Conservation (phyloP, 495 filamentous ascomycete genomes). For the Aspergillus cavernicola region DNA sequence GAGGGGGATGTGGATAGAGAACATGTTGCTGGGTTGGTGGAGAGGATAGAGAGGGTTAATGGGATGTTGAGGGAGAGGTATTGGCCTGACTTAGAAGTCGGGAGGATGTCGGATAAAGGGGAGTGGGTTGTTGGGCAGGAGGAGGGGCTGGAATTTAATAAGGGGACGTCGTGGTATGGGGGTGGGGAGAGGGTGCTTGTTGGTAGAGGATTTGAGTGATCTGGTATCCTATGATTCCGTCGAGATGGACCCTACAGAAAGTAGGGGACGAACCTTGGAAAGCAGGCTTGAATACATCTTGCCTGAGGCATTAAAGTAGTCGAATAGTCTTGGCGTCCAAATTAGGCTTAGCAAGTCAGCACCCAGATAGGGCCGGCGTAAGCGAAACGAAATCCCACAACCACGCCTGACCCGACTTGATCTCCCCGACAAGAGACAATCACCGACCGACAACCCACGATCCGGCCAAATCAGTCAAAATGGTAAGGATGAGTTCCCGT, state of each 20-base stretch:
- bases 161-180: constrained; percentile 80
- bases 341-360: constrained; percentile 30
- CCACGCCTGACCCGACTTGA: constrained; percentile 33
- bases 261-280: too few species aligned
- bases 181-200: constrained; percentile 60
- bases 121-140: constrained; percentile 78
- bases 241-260: neutral
- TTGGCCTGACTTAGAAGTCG: constrained; percentile 50
- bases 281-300: too few species aligned
- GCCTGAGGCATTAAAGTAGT: constrained; percentile 7
- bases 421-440: constrained; percentile 47
- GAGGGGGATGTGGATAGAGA: constrained; percentile 35
- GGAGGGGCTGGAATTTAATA: constrained; percentile 65
- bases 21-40: constrained; percentile 56
- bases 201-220: constrained; percentile 51
- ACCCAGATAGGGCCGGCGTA: constrained; percentile 42
- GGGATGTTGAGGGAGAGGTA: constrained; percentile 60
- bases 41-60: constrained; percentile 73
- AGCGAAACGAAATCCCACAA: constrained; percentile 50
- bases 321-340: constrained; percentile 20
- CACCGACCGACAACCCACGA: constrained; percentile 48
- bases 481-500: constrained; percentile 44
- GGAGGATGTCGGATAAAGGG: constrained; percentile 41
- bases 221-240: neutral
- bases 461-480: constrained; percentile 54